phyloP scores from a whole-genome alignment of 345 rosid species.

The Salix brachista region DNA sequence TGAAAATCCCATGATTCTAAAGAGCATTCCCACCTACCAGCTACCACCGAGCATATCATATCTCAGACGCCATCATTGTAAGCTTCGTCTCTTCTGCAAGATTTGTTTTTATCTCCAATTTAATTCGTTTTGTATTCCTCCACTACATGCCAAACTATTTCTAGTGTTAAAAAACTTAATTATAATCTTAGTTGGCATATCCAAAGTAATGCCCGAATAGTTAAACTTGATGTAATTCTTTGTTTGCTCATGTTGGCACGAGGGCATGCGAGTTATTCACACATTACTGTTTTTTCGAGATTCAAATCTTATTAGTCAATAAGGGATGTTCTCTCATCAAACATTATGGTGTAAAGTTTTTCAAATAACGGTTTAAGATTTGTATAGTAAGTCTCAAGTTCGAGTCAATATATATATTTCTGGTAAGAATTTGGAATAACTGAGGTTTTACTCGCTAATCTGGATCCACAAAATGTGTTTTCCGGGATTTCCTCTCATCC shows the following conservation, averaged over 20 bases:
- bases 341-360: no score
- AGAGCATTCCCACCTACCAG: neutral
- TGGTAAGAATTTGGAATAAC: no score
- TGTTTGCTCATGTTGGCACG: neutral
- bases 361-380: no score
- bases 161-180: neutral
- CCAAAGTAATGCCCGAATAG: neutral
- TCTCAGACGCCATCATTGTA: neutral
- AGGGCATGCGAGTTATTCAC: neutral
- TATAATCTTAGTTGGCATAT: neutral
- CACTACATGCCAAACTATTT: neutral
- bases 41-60: neutral
- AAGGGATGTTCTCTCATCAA: no score
- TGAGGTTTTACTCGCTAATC: accelerated
- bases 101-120: neutral
- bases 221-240: neutral
- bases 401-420: accelerated
- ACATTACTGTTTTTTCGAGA: neutral
- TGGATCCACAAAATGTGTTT: accelerated
- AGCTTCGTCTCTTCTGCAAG: neutral
- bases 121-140: neutral
- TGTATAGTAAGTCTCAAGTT: no score
- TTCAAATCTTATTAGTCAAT: no score
- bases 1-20: neutral
- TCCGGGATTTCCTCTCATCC: no score